A percentile compares a stretch with the other conserved stretches of the same genome.
Evolutionary conservation across 768 basidiomycete species (phyloP).

Genomic region (Mycena maculata): DNA sequence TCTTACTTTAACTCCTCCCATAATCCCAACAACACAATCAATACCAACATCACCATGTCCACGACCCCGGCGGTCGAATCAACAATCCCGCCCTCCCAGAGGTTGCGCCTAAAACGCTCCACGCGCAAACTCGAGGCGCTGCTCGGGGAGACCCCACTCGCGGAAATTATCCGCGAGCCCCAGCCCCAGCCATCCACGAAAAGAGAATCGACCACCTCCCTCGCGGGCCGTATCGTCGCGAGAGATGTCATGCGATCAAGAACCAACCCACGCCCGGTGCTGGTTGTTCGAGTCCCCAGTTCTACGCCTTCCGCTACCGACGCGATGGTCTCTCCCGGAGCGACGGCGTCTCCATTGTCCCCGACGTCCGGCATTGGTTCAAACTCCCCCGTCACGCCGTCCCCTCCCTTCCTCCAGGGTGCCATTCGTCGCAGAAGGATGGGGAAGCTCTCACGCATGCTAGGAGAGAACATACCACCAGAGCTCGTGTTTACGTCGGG

Average conservation of each 20-base stretch:
- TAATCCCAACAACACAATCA: too few relatives aligned
- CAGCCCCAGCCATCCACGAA: background rate
- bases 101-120: background rate
- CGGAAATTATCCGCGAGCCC: background rate
- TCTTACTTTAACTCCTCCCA: too few relatives aligned
- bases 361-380: background rate
- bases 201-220: background rate
- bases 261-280: background rate
- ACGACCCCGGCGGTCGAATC: too few relatives aligned
- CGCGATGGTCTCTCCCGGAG: background rate
- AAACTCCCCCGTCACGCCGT: background rate
- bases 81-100: background rate
- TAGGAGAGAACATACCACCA: background rate
- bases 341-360: background rate
- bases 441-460: background rate
- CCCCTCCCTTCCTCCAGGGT: background rate
- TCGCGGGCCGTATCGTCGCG: background rate
- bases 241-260: background rate
- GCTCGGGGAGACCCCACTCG: background rate
- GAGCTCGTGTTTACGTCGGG: background rate
- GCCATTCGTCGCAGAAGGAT: background rate
- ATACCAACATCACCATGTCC: too few relatives aligned
- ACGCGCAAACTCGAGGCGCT: background rate
- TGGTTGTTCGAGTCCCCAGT: background rate
- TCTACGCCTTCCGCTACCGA: background rate